Conservation (phyloP, 2,329 filamentous ascomycete species). For the Ophiostoma sp. region DNA sequence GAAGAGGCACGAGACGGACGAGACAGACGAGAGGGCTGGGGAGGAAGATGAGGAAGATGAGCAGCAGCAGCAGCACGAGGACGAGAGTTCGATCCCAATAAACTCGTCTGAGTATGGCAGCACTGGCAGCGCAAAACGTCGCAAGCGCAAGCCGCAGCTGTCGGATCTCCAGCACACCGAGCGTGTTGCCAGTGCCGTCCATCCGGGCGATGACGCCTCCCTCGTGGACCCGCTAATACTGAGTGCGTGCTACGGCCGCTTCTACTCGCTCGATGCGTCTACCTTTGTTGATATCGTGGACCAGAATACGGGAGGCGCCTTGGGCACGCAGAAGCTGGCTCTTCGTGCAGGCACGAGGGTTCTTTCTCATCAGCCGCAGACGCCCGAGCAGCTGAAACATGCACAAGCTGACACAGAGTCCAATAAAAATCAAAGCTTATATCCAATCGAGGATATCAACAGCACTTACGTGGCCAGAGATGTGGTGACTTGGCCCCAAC, state of each 20-base stretch:
- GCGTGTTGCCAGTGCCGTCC: slow-evolving; percentile 40
- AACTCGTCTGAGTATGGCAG: no score
- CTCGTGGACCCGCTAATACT: slow-evolving; percentile 43
- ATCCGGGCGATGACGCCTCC: slow-evolving; percentile 43
- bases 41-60: no score
- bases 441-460: background rate
- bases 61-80: no score
- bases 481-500: slow-evolving; percentile 34
- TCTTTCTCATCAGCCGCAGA: background rate
- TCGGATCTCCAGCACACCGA: background rate
- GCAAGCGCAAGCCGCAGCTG: slow-evolving; percentile 32
- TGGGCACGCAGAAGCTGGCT: slow-evolving; percentile 44
- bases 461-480: background rate
- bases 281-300: slow-evolving; percentile 58
- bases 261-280: slow-evolving; percentile 48
- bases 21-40: no score
- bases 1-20: no score
- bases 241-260: slow-evolving; percentile 44
- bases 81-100: no score
- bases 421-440: background rate
- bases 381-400: background rate
- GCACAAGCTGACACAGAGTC: background rate
- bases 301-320: slow-evolving; percentile 36
- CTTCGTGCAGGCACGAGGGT: slow-evolving; percentile 38
- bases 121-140: background rate